phyloP scores from a whole-genome alignment of 2,329 filamentous ascomycete genomes.

The Penicillium sp. region DNA sequence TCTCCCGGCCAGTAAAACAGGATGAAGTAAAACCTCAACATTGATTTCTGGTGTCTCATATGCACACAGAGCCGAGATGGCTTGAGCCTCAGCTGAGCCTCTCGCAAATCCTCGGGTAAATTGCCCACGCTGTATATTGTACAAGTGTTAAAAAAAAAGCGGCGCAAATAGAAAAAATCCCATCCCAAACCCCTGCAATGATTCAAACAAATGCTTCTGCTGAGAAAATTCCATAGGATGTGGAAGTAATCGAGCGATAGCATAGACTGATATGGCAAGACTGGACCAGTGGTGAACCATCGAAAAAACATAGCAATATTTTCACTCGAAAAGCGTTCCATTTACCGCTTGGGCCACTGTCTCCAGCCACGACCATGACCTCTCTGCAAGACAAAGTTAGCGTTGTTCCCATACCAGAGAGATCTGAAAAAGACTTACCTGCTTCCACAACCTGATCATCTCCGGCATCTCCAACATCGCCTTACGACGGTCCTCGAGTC shows the following conservation, averaged over 20 bases:
- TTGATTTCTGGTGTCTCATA: slow-evolving; percentile 1
- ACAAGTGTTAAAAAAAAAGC: slow-evolving; percentile 21
- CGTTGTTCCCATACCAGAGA: slow-evolving; percentile 6
- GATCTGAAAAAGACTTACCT: slow-evolving; percentile 58
- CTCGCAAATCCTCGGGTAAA: slow-evolving; percentile 10
- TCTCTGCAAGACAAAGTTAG: slow-evolving; percentile 53
- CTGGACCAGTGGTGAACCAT: slow-evolving; percentile 11
- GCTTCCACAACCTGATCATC: slow-evolving; percentile 90
- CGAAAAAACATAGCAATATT: slow-evolving; percentile 20
- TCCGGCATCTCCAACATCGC: slow-evolving; percentile 95
- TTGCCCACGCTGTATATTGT: slow-evolving; percentile 21
- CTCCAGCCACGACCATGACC: slow-evolving; percentile 75
- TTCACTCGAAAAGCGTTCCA: neutral
- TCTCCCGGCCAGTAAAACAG: neutral
- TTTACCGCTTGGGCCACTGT: slow-evolving; percentile 65
- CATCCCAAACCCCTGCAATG: slow-evolving; percentile 27
- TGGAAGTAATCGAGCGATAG: slow-evolving; percentile 6
- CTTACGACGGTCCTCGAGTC: slow-evolving; percentile 83
- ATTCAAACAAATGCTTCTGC: slow-evolving; percentile 24
- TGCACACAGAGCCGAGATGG: slow-evolving; percentile 7
- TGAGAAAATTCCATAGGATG: slow-evolving; percentile 6
- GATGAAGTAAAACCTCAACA: neutral
- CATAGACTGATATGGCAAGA: slow-evolving; percentile 9
- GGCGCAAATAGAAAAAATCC: slow-evolving; percentile 20
- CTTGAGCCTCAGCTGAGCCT: neutral